A percentile compares a stretch with the other conserved stretches of the same genome.
Conservation (phyloP, 148 eudicot species). For the Persicaria maculosa region DNA sequence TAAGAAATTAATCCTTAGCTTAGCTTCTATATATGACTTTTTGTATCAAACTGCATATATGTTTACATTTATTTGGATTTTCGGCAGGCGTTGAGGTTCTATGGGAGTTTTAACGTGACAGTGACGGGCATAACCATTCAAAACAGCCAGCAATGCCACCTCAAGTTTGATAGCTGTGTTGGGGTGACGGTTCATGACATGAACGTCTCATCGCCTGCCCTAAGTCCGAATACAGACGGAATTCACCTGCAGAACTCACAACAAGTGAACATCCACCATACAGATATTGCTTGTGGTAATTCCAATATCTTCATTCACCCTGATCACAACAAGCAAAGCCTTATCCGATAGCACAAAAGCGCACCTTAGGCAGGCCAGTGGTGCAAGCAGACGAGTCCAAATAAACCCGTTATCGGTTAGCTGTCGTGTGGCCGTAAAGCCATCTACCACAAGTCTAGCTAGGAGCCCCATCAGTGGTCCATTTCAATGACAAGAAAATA, state of each 20-base stretch:
- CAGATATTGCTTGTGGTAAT: constrained; percentile 73
- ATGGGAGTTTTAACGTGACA: constrained; percentile 74
- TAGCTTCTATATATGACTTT: neutral
- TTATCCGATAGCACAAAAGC: neutral
- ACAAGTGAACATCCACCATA: constrained; percentile 65
- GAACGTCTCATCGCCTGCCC: constrained; percentile 62
- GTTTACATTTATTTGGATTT: constrained; percentile 6
- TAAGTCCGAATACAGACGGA: constrained; percentile 97
- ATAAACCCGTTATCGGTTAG: neutral
- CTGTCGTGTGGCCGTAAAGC: neutral
- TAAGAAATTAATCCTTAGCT: constrained; percentile 27
- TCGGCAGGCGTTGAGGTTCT: constrained; percentile 77
- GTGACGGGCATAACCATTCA: constrained; percentile 87
- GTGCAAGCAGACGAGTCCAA: neutral
- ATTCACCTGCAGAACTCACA: constrained; percentile 81
- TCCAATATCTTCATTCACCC: neutral
- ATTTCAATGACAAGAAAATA: neutral
- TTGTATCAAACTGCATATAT: neutral
- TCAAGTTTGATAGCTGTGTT: constrained; percentile 66
- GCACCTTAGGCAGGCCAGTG: no score
- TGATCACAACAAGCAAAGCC: neutral
- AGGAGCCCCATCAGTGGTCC: constrained; percentile 5
- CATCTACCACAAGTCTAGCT: neutral
- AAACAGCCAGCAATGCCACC: constrained; percentile 92
- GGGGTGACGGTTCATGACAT: constrained; percentile 65